Percentiles rank a stretch among this genome's conserved stretches.
Conservation (phyloP, 2,329 filamentous ascomycete genomes). For the Colletotrichum endophyticum region DNA sequence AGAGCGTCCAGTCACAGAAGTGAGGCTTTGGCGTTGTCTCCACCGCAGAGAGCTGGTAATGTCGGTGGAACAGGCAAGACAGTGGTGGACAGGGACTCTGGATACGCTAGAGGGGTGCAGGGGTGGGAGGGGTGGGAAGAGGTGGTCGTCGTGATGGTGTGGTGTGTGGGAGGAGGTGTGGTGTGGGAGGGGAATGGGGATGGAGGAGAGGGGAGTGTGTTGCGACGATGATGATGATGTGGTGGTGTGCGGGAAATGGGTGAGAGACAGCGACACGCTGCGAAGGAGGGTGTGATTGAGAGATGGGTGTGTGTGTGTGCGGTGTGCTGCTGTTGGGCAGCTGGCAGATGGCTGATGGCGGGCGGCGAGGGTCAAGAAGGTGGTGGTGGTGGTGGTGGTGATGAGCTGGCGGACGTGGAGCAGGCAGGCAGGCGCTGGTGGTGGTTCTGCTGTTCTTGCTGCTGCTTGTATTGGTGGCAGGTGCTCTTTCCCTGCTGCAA, state of each 20-base stretch:
- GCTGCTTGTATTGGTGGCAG: neutral
- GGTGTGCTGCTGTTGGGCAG: neutral
- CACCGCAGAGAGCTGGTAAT: conserved; percentile 21
- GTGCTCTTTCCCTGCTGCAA: neutral
- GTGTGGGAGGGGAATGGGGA: neutral
- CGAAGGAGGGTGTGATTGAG: conserved; percentile 10
- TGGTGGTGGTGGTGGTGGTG: conserved; percentile 4
- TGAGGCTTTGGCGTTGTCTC: conserved; percentile 24
- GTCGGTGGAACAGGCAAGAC: conserved; percentile 22
- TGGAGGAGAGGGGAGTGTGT: neutral
- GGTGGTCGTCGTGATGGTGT: neutral
- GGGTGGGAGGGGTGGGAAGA: conserved; percentile 3
- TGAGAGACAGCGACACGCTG: neutral
- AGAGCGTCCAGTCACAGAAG: conserved; percentile 22
- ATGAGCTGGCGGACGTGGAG: conserved; percentile 10
- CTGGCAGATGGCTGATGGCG: neutral
- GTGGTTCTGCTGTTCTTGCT: neutral
- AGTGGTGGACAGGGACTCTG: conserved; percentile 11
- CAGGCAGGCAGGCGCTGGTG: neutral
- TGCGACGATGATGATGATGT: neutral
- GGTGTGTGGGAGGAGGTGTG: neutral
- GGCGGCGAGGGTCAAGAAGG: neutral
- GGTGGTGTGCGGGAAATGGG: neutral
- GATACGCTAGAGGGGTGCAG: neutral
- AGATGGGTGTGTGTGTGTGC: neutral